Conservation (phyloP, 257 asterid species). For the Solanum appendiculatum region DNA sequence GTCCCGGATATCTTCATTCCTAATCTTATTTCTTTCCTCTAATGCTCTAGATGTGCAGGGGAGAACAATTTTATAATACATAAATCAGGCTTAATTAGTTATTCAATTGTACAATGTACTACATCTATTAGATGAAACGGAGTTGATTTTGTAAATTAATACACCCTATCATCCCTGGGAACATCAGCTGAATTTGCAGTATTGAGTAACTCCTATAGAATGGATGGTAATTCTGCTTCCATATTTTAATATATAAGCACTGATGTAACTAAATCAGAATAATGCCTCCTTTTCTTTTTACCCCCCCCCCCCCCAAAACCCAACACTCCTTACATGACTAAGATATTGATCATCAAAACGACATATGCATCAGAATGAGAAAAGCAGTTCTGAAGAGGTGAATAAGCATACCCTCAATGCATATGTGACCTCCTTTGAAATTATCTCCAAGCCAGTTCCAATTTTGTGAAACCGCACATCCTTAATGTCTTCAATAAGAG, state of each 20-base stretch:
- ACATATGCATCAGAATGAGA: not conserved
- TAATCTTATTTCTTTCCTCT: not conserved
- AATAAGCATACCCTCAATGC: conserved; percentile 55
- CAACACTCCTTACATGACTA: not conserved
- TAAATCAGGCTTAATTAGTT: not conserved
- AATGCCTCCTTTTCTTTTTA: not conserved
- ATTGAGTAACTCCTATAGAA: not conserved
- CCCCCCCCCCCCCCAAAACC: not conserved
- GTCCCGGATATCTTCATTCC: not conserved
- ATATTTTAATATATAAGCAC: not conserved
- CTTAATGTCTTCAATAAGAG: conserved; percentile 91
- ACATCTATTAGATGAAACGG: not conserved
- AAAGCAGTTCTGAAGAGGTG: not conserved
- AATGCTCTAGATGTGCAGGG: not conserved
- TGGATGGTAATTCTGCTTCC: not conserved
- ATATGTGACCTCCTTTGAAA: conserved; percentile 58
- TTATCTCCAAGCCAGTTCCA: conserved; percentile 81
- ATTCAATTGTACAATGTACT: not conserved
- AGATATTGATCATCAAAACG: not conserved
- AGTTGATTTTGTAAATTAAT: not conserved
- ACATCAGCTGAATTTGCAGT: not conserved
- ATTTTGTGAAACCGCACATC: conserved; percentile 91
- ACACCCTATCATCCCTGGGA: not conserved
- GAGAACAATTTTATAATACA: not conserved
- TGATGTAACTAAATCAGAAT: not conserved